phyloP scores from a whole-genome alignment of 2,329 filamentous ascomycete species.

The Ploettnerulaceae sp. region DNA sequence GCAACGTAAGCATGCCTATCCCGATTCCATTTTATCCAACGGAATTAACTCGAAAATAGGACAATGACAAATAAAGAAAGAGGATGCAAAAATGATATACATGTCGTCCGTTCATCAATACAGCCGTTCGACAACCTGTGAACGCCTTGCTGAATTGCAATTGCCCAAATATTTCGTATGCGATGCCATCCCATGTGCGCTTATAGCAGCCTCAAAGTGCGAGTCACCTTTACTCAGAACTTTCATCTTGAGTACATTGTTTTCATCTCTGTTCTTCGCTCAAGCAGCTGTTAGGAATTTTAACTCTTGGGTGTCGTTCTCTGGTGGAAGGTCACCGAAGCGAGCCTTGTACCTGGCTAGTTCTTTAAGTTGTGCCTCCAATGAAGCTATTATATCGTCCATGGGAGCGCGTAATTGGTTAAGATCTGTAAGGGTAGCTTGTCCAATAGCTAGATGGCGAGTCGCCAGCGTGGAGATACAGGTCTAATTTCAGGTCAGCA shows the following conservation, averaged over 20 bases:
- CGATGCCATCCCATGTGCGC: too few relatives aligned
- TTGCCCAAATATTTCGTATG: not conserved
- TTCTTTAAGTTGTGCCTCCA: constrained; percentile 58
- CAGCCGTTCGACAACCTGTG: not conserved
- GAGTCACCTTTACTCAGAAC: too few relatives aligned
- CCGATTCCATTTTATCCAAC: too few relatives aligned
- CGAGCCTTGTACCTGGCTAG: constrained; percentile 52
- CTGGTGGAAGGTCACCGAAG: constrained; percentile 23
- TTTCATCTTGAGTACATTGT: too few relatives aligned
- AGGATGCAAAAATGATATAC: not conserved
- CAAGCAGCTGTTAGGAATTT: not conserved
- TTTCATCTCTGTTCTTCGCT: not conserved
- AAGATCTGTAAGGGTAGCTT: constrained; percentile 56
- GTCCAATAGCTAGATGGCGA: constrained; percentile 72
- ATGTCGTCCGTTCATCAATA: constrained; percentile 1
- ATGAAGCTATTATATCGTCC: constrained; percentile 58
- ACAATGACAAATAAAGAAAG: too few relatives aligned
- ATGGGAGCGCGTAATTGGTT: constrained; percentile 76
- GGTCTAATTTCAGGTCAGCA: constrained; percentile 49
- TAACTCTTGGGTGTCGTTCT: not conserved
- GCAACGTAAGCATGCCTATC: not conserved
- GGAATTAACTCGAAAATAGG: too few relatives aligned
- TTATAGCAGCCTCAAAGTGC: not conserved
- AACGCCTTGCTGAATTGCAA: not conserved
- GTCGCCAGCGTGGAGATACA: constrained; percentile 75